phyloP scores from a whole-genome alignment of 352 stramenopile genomes.

The Phytophthora gonapodyides region DNA sequence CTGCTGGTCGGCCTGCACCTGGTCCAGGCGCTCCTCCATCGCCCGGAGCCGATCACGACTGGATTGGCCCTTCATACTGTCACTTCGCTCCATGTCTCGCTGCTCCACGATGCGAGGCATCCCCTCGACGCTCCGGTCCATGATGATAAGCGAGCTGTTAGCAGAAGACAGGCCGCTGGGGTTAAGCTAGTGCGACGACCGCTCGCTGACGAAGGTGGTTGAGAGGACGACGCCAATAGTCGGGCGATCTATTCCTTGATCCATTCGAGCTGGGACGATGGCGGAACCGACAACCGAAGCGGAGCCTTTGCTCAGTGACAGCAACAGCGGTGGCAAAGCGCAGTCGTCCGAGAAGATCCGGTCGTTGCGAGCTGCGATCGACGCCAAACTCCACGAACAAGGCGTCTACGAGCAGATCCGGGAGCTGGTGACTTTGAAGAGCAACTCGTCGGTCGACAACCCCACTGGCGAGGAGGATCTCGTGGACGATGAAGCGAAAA shows the following conservation, averaged over 20 bases:
- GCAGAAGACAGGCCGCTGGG: neutral
- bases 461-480: constrained; percentile 9
- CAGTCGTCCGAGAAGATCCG: constrained; percentile 44
- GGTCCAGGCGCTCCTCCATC: constrained; percentile 49
- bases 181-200: constrained; percentile 7
- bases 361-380: constrained; percentile 62
- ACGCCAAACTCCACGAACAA: constrained; percentile 75
- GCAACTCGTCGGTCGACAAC: neutral
- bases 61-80: neutral
- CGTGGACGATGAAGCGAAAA: neutral
- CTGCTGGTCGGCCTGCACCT: constrained; percentile 48
- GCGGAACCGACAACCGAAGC: constrained; percentile 17
- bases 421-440: constrained; percentile 52
- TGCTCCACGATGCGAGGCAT: constrained; percentile 25
- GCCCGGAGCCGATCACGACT: constrained; percentile 5
- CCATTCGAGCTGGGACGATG: constrained; percentile 13
- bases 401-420: constrained; percentile 81
- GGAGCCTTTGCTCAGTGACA: constrained; percentile 5
- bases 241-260: constrained; percentile 23
- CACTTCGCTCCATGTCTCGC: neutral
- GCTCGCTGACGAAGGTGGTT: neutral
- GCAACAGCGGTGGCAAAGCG: constrained; percentile 1
- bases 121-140: constrained; percentile 14
- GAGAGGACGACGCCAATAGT: constrained; percentile 8
- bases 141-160: neutral